Evolutionary conservation across 345 rosid genomes (phyloP).

Genomic region (Rhizophora apiculata): DNA sequence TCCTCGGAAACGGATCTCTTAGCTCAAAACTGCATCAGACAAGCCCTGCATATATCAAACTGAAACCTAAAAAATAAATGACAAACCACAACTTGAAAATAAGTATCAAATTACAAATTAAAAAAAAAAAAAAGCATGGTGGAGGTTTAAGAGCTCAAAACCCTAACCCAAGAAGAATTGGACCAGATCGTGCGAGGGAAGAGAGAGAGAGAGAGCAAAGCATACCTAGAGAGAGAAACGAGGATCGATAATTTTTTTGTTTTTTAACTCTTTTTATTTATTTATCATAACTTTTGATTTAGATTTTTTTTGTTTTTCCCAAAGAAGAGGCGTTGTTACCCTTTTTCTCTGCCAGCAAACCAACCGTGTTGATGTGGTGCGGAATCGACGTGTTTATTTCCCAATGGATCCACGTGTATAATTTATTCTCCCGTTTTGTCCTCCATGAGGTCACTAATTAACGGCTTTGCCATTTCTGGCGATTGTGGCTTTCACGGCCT

Average conservation of each 20-base stretch:
- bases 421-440: slow-evolving; percentile 14
- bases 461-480: slow-evolving; percentile 11
- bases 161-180: slow-evolving; percentile 27
- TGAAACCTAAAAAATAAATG: not conserved
- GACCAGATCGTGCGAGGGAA: slow-evolving; percentile 32
- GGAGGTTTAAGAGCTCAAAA: slow-evolving; percentile 11
- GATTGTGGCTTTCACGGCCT: too few species aligned
- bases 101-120: not conserved
- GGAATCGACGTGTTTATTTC: slow-evolving; percentile 11
- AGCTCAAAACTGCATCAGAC: slow-evolving; percentile 28
- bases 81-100: too few species aligned
- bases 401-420: slow-evolving; percentile 15
- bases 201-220: not conserved
- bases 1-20: slow-evolving; percentile 24
- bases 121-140: not conserved
- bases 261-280: not conserved
- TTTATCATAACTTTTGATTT: not conserved
- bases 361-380: slow-evolving; percentile 19
- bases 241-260: not conserved
- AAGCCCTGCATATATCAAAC: slow-evolving; percentile 19
- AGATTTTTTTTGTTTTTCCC: not conserved
- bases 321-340: too few species aligned
- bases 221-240: slow-evolving; percentile 7
- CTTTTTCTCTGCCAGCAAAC: too few species aligned
- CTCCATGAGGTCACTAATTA: not conserved